Evolutionary conservation across 805 yeast genomes (phyloP).

Genomic region (Blastobotrys robertii): DNA sequence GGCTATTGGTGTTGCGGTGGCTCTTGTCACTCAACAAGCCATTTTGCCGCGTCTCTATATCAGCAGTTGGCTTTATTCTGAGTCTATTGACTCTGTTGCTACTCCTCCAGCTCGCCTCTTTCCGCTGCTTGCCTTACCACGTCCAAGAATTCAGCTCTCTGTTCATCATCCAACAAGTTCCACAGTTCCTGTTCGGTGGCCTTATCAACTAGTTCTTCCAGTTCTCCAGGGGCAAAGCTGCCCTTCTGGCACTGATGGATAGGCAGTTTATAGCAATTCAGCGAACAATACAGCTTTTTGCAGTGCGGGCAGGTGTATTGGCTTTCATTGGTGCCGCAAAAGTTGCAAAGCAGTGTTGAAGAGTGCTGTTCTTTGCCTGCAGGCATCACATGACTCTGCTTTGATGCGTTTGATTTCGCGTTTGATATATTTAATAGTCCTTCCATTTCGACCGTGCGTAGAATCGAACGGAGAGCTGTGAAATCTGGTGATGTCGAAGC

Average conservation of each 20-base stretch:
- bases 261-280: slow-evolving; percentile 13
- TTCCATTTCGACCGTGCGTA: too few species aligned
- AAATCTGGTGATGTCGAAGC: too few species aligned
- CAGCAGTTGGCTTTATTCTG: too few species aligned
- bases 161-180: slow-evolving; percentile 11
- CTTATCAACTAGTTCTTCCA: slow-evolving; percentile 10
- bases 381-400: neutral
- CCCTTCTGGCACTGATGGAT: slow-evolving; percentile 13
- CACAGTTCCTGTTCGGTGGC: slow-evolving; percentile 11
- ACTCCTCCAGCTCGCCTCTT: neutral
- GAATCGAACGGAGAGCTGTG: too few species aligned
- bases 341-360: slow-evolving; percentile 1
- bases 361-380: neutral
- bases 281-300: slow-evolving; percentile 11
- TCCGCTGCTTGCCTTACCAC: neutral
- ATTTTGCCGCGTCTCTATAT: too few species aligned
- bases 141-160: slow-evolving; percentile 6
- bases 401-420: too few species aligned
- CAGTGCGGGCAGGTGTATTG: slow-evolving; percentile 17
- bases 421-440: too few species aligned
- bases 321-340: slow-evolving; percentile 7
- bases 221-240: slow-evolving; percentile 10
- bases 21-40: too few species aligned
- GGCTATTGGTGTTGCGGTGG: too few species aligned
- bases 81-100: too few species aligned